Evolutionary conservation across 2,329 filamentous ascomycete species (phyloP).

Genomic region (Leptosphaerulina australis): DNA sequence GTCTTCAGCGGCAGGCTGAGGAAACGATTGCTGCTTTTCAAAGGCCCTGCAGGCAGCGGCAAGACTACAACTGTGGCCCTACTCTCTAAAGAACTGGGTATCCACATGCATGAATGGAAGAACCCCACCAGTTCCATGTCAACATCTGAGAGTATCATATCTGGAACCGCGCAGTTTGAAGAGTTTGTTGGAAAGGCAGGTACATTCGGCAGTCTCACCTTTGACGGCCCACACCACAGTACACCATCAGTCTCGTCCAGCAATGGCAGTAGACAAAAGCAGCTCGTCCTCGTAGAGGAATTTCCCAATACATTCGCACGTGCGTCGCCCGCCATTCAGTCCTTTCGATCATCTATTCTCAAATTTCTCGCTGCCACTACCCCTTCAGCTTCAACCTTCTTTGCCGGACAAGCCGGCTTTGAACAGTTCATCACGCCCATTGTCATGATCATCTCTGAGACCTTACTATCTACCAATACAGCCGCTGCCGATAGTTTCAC

Average conservation of each 20-base stretch:
- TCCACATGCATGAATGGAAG: slow-evolving; percentile 86
- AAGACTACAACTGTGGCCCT: slow-evolving; percentile 88
- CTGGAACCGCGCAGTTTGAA: slow-evolving; percentile 81
- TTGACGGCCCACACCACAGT: slow-evolving; percentile 37
- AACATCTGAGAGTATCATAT: slow-evolving; percentile 67
- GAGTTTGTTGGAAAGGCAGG: slow-evolving; percentile 86
- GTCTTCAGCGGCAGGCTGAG: slow-evolving; percentile 66
- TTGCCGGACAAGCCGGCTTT: slow-evolving; percentile 34
- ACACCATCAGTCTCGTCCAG: slow-evolving; percentile 20
- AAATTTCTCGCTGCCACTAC: slow-evolving; percentile 74
- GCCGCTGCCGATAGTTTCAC: slow-evolving; percentile 90
- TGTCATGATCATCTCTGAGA: slow-evolving; percentile 91
- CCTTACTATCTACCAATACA: slow-evolving; percentile 81
- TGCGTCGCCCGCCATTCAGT: slow-evolving; percentile 52
- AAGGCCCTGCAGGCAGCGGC: slow-evolving; percentile 87
- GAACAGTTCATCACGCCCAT: slow-evolving; percentile 62
- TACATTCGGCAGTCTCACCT: slow-evolving; percentile 75
- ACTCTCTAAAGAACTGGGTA: slow-evolving; percentile 76
- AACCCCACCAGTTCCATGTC: slow-evolving; percentile 73
- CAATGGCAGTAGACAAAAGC: slow-evolving; percentile 37
- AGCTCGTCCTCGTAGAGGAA: slow-evolving; percentile 57
- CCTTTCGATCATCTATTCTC: slow-evolving; percentile 73
- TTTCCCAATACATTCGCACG: slow-evolving; percentile 58
- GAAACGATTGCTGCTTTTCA: slow-evolving; percentile 80
- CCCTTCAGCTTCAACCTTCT: slow-evolving; percentile 59